Evolutionary conservation across 768 basidiomycete species (phyloP).

Genomic region (Serendipita sp.): DNA sequence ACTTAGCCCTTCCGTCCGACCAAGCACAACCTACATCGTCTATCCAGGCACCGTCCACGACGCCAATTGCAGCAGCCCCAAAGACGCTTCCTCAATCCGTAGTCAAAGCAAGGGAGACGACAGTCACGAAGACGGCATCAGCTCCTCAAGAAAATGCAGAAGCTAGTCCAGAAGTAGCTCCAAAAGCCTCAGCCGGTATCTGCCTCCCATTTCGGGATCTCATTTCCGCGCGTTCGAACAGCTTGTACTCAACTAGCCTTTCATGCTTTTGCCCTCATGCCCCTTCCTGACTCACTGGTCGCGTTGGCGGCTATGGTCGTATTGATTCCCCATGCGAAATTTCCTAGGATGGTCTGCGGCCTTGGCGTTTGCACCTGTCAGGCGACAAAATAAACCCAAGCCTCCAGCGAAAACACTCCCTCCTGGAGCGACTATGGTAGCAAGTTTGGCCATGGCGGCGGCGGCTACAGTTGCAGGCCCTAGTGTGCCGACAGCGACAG

Average conservation of each 20-base stretch:
- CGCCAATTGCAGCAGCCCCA: slow-evolving; percentile 14
- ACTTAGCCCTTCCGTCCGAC: slow-evolving; percentile 30
- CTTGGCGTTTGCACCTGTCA: slow-evolving; percentile 74
- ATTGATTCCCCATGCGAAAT: not conserved
- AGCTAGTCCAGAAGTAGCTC: slow-evolving; percentile 20
- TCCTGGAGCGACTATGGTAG: slow-evolving; percentile 22
- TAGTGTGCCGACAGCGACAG: slow-evolving; percentile 16
- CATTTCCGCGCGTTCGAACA: slow-evolving; percentile 5
- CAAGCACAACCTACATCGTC: slow-evolving; percentile 10
- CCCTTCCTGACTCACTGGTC: slow-evolving; percentile 11
- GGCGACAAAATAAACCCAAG: slow-evolving; percentile 40
- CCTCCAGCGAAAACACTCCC: slow-evolving; percentile 30
- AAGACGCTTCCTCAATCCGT: slow-evolving; percentile 13
- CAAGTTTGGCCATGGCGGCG: slow-evolving; percentile 23
- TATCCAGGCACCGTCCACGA: slow-evolving; percentile 14
- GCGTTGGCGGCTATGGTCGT: not conserved
- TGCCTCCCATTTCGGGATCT: slow-evolving; percentile 4
- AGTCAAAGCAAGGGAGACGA: slow-evolving; percentile 24
- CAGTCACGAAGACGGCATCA: slow-evolving; percentile 29
- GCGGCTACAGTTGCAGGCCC: slow-evolving; percentile 47
- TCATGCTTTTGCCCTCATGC: slow-evolving; percentile 3
- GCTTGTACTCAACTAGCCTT: slow-evolving; percentile 5
- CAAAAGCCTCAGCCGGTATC: slow-evolving; percentile 4
- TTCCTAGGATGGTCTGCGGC: slow-evolving; percentile 71
- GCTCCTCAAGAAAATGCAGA: slow-evolving; percentile 32